These are phyloP conservation scores for Urochloa ruziziensis DNA, from an alignment of 176 grass and related monocot species.

Conservation along the genomic window DNA sequence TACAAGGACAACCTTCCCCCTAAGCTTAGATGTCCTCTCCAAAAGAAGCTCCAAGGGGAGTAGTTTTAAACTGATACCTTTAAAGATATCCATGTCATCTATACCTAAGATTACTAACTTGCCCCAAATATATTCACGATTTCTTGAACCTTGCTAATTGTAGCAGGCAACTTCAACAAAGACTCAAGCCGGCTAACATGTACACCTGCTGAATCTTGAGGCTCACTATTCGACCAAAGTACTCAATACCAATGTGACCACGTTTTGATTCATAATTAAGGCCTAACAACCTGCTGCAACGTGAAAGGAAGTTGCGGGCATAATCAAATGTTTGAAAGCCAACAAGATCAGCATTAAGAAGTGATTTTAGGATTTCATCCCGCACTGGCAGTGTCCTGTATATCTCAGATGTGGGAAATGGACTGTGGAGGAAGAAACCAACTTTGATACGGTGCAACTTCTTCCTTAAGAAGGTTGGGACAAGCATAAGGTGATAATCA, in stretches of 20 bases:
- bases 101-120: constrained; percentile 74
- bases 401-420: constrained; percentile 76
- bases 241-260: constrained; percentile 76
- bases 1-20: constrained; percentile 70
- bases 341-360: constrained; percentile 78
- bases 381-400: constrained; percentile 83
- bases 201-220: constrained; percentile 77
- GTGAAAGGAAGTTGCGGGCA: constrained; percentile 79
- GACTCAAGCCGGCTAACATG: constrained; percentile 64
- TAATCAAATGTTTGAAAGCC: constrained; percentile 90
- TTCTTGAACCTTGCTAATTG: constrained; percentile 64
- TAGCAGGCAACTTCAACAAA: constrained; percentile 57
- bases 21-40: constrained; percentile 65
- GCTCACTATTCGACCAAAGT: constrained; percentile 72
- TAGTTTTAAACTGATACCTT: constrained; percentile 89
- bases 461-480: constrained; percentile 79
- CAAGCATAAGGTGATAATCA: constrained; percentile 92
- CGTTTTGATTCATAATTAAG: constrained; percentile 72
- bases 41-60: constrained; percentile 71
- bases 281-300: constrained; percentile 72
- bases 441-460: constrained; percentile 59
- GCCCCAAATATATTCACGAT: constrained; percentile 57
- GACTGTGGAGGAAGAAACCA: constrained; percentile 81
- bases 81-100: constrained; percentile 90
- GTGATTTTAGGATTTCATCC: constrained; percentile 66